Percentiles rank a stretch among this genome's conserved stretches.
phyloP scores from a whole-genome alignment of 164 flowering plant species.

The Vitis rupestris region DNA sequence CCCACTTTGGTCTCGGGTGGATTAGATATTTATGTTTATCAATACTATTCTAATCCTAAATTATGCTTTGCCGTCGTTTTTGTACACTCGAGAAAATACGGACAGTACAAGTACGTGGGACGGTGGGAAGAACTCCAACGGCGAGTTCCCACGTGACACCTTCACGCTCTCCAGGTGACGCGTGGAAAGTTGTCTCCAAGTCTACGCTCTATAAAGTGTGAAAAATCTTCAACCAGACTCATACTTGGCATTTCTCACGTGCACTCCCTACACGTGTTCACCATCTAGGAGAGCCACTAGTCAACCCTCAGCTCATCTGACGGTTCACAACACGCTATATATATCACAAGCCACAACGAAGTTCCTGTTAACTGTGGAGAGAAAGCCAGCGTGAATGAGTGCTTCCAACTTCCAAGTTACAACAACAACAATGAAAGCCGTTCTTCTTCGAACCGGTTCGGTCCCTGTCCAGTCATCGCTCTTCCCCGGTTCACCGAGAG shows the following conservation, averaged over 20 bases:
- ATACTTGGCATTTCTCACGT: constrained; percentile 27
- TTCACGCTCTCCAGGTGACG: constrained; percentile 17
- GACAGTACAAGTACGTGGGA: too few relatives aligned
- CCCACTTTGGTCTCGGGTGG: too few relatives aligned
- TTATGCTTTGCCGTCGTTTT: too few relatives aligned
- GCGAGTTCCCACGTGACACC: too few relatives aligned
- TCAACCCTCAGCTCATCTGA: constrained; percentile 25
- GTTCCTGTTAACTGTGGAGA: too few relatives aligned
- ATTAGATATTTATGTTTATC: too few relatives aligned
- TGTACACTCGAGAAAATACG: too few relatives aligned
- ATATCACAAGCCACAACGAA: background rate
- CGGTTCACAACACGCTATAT: constrained; percentile 14
- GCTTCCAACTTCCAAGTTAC: too few relatives aligned
- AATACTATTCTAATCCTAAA: too few relatives aligned
- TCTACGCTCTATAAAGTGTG: constrained; percentile 1
- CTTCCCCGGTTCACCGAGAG: constrained; percentile 22
- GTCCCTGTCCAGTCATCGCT: constrained; percentile 14
- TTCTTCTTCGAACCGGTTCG: constrained; percentile 52
- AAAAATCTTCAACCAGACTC: background rate
- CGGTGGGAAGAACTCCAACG: too few relatives aligned
- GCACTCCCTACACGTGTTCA: constrained; percentile 28
- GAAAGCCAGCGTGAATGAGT: background rate
- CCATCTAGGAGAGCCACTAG: background rate
- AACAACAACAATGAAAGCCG: constrained; percentile 37
- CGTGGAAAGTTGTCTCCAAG: background rate